These are phyloP conservation scores for Penicillium pancosmium DNA, from an alignment of 495 filamentous ascomycete species.

Conservation along the genomic window DNA sequence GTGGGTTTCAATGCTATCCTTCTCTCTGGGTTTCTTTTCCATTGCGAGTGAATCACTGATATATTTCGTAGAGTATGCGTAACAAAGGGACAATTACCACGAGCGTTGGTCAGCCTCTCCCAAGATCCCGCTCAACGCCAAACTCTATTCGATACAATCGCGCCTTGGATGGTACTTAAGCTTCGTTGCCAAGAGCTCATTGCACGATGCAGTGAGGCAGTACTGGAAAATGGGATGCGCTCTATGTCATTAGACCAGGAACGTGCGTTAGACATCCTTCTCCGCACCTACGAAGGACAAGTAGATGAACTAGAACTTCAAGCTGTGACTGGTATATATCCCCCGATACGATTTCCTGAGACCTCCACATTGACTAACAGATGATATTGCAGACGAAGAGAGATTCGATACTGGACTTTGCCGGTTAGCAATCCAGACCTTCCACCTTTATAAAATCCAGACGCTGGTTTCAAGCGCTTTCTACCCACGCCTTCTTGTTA, in stretches of 20 bases:
- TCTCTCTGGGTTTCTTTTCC: not conserved
- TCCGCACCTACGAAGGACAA: constrained; percentile 40
- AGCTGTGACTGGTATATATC: constrained; percentile 28
- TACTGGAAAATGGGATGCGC: constrained; percentile 41
- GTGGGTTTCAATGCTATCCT: constrained; percentile 18
- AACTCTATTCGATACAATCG: constrained; percentile 34
- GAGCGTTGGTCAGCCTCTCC: constrained; percentile 32
- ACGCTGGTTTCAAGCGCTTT: constrained; percentile 32
- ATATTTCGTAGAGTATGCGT: constrained; percentile 31
- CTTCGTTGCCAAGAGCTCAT: constrained; percentile 41
- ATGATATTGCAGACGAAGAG: constrained; percentile 30
- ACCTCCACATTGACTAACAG: not conserved
- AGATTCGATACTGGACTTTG: constrained; percentile 34
- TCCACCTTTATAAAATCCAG: constrained; percentile 47
- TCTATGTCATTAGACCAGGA: constrained; percentile 44
- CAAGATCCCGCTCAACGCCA: constrained; percentile 41
- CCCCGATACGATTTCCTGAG: not conserved
- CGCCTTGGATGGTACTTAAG: constrained; percentile 35
- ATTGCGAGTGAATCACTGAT: not conserved
- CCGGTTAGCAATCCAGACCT: constrained; percentile 42
- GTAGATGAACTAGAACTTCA: constrained; percentile 37
- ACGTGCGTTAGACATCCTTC: constrained; percentile 35
- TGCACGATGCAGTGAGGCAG: constrained; percentile 36
- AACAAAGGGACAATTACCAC: constrained; percentile 43
- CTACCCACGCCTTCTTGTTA: constrained; percentile 35